These are phyloP conservation scores for Daphne laureola DNA, from an alignment of 441 rosid genomes.

Conservation along the genomic window DNA sequence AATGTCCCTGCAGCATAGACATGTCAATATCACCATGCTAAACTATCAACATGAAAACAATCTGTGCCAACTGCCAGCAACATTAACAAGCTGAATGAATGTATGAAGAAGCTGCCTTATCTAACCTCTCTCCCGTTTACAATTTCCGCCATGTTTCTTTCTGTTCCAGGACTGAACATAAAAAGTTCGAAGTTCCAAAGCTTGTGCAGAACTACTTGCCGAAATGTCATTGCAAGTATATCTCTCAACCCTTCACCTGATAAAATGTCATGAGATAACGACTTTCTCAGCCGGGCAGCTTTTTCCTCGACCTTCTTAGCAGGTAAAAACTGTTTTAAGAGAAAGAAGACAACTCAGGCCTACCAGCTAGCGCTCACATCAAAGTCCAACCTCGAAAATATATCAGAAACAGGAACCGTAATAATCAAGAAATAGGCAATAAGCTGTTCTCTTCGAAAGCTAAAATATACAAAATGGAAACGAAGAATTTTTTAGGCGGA, in stretches of 20 bases:
- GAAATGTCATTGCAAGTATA: slow-evolving; percentile 84
- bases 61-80: not conserved
- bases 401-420: not conserved
- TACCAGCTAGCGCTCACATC: not conserved
- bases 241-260: slow-evolving; percentile 34
- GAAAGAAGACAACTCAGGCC: slow-evolving; percentile 3
- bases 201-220: slow-evolving; percentile 73
- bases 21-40: slow-evolving; percentile 29
- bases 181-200: slow-evolving; percentile 71
- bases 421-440: too few species aligned
- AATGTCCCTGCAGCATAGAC: slow-evolving; percentile 37
- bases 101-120: not conserved
- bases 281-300: slow-evolving; percentile 42
- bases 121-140: slow-evolving; percentile 72
- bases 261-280: slow-evolving; percentile 39
- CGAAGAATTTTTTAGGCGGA: not conserved
- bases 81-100: too few species aligned
- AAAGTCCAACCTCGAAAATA: not conserved
- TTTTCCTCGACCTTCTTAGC: slow-evolving; percentile 66
- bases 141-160: slow-evolving; percentile 59
- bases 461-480: not conserved
- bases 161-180: slow-evolving; percentile 57
- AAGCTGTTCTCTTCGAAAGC: not conserved
- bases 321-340: slow-evolving; percentile 60
- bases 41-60: not conserved